Conservation (phyloP, 2,329 filamentous ascomycete genomes). For the Colletotrichum trifolii region DNA sequence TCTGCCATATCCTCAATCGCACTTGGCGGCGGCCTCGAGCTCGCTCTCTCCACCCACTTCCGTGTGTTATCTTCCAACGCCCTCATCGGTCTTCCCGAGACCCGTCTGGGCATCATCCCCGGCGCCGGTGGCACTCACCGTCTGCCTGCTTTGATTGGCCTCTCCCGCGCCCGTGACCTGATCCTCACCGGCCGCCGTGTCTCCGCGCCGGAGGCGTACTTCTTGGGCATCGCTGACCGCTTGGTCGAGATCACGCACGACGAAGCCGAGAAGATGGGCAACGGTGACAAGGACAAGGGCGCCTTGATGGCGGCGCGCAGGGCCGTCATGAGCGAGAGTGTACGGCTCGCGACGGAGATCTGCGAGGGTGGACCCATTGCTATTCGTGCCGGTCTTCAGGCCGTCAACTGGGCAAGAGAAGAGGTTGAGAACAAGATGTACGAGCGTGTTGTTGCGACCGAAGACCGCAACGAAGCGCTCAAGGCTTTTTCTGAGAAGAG, state of each 20-base stretch:
- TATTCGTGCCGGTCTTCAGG: conserved; percentile 80
- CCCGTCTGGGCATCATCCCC: conserved; percentile 91
- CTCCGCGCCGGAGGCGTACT: conserved; percentile 86
- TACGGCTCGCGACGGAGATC: conserved; percentile 84
- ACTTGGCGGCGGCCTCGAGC: conserved; percentile 92
- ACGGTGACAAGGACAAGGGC: conserved; percentile 46
- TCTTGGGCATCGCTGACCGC: conserved; percentile 89
- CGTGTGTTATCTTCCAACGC: conserved; percentile 87
- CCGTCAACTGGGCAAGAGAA: conserved; percentile 78
- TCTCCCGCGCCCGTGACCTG: conserved; percentile 85
- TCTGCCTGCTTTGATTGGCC: conserved; percentile 83
- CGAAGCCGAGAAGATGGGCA: conserved; percentile 48
- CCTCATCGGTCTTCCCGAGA: conserved; percentile 87
- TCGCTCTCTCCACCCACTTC: conserved; percentile 89
- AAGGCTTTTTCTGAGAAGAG: conserved; percentile 80
- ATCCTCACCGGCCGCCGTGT: conserved; percentile 92
- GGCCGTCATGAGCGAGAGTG: conserved; percentile 78
- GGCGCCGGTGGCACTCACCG: conserved; percentile 94
- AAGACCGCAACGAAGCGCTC: conserved; percentile 90
- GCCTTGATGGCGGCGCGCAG: conserved; percentile 70
- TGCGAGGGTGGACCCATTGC: conserved; percentile 91
- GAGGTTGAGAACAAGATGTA: conserved; percentile 90
- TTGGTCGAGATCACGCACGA: conserved; percentile 78
- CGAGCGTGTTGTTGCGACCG: conserved; percentile 81
- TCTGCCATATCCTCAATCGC: conserved; percentile 86